Percentiles rank a stretch among this genome's conserved stretches.
These are phyloP conservation scores for Penicillium sp. DNA, from an alignment of 2,329 filamentous ascomycete genomes.

Conservation along the genomic window DNA sequence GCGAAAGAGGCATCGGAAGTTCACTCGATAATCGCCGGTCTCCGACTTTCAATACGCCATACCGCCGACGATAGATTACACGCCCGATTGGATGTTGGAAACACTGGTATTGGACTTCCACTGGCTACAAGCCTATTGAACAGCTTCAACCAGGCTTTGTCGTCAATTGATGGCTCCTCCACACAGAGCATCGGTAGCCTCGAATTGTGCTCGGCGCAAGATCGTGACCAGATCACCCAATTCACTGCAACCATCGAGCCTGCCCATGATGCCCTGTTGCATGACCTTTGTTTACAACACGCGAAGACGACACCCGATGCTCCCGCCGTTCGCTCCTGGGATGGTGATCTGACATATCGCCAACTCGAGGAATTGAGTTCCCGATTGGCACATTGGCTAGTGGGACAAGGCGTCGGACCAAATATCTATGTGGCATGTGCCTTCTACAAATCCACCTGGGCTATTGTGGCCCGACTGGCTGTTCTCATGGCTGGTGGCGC, in stretches of 20 bases:
- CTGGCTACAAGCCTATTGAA: slow-evolving; percentile 16
- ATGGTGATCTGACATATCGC: slow-evolving; percentile 20
- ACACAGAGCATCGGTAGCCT: slow-evolving; percentile 11
- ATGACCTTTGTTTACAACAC: slow-evolving; percentile 20
- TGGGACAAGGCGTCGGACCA: slow-evolving; percentile 16
- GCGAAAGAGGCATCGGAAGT: not conserved
- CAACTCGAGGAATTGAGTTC: slow-evolving; percentile 11
- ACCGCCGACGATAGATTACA: slow-evolving; percentile 9
- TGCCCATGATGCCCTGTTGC: slow-evolving; percentile 12
- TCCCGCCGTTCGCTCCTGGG: slow-evolving; percentile 21
- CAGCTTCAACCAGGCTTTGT: slow-evolving; percentile 12
- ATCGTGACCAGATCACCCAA: slow-evolving; percentile 9
- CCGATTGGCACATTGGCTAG: slow-evolving; percentile 19
- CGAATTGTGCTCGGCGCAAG: slow-evolving; percentile 15
- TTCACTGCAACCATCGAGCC: slow-evolving; percentile 14
- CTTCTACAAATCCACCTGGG: slow-evolving; percentile 25
- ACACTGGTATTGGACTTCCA: slow-evolving; percentile 6
- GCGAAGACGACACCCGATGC: slow-evolving; percentile 13
- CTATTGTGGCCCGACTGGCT: slow-evolving; percentile 22
- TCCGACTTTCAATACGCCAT: slow-evolving; percentile 8
- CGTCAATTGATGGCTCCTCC: slow-evolving; percentile 5
- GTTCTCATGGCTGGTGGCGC: slow-evolving; percentile 43
- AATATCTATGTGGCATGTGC: slow-evolving; percentile 16
- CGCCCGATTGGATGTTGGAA: slow-evolving; percentile 8
- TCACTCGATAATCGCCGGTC: not conserved